phyloP scores from a whole-genome alignment of 352 stramenopile genomes.

The Globisporangium okanoganense region DNA sequence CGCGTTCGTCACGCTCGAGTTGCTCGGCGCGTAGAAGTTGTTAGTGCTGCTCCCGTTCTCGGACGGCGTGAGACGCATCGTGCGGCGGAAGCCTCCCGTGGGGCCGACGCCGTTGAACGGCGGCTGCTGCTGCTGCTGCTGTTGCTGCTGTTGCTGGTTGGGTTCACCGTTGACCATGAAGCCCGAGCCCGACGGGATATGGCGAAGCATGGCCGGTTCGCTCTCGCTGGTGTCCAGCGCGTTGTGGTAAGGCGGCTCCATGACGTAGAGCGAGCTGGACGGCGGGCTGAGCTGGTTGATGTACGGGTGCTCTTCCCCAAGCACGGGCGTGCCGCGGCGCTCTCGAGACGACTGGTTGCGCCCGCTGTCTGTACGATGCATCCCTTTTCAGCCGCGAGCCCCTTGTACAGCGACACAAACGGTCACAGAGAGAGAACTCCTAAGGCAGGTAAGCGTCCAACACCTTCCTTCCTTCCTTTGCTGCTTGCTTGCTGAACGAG shows the following conservation, averaged over 20 bases:
- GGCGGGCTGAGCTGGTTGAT: slow-evolving; percentile 46
- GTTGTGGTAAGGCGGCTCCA: slow-evolving; percentile 47
- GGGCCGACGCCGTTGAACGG: slow-evolving; percentile 1
- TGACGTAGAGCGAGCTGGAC: slow-evolving; percentile 58
- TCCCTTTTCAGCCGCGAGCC: slow-evolving; percentile 1
- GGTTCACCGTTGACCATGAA: slow-evolving; percentile 21
- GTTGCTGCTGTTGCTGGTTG: slow-evolving; percentile 18
- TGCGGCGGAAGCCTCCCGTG: slow-evolving; percentile 18
- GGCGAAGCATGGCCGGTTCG: slow-evolving; percentile 1
- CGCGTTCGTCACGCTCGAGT: slow-evolving; percentile 14
- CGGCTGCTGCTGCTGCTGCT: slow-evolving; percentile 19
- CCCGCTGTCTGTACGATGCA: slow-evolving; percentile 20
- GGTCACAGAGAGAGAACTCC: neutral
- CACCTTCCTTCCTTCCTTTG: neutral
- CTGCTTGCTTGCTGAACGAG: neutral
- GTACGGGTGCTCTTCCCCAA: slow-evolving; percentile 66
- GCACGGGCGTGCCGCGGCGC: slow-evolving; percentile 59
- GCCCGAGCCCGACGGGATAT: slow-evolving; percentile 1
- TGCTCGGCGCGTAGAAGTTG: slow-evolving; percentile 35
- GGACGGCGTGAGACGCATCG: slow-evolving; percentile 15
- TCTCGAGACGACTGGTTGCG: slow-evolving; percentile 28
- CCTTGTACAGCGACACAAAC: neutral
- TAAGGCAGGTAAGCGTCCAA: neutral
- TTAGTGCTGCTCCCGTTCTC: slow-evolving; percentile 14
- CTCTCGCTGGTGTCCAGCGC: slow-evolving; percentile 20